These are phyloP conservation scores for Lasiodiplodia sp. DNA, from an alignment of 2,329 filamentous ascomycete species.

Conservation along the genomic window DNA sequence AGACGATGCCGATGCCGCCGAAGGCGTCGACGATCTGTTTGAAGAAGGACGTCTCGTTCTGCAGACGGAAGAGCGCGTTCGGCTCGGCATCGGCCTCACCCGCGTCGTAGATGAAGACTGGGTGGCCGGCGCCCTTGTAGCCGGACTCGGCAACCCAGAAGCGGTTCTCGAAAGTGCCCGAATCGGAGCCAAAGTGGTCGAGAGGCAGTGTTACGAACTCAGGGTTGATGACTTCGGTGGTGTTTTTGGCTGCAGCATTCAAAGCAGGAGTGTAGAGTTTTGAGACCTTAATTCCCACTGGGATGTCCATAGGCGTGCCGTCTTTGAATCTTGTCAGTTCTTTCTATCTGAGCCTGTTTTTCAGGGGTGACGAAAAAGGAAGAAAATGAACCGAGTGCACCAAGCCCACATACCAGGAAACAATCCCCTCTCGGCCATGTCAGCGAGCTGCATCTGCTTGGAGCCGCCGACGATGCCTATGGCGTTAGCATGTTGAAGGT, in stretches of 20 bases:
- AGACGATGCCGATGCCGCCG: constrained; percentile 45
- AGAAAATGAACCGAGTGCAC: not conserved
- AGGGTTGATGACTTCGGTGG: constrained; percentile 17
- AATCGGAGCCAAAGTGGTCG: constrained; percentile 44
- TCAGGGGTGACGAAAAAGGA: not conserved
- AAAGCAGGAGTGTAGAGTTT: constrained; percentile 3
- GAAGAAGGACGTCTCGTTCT: constrained; percentile 24
- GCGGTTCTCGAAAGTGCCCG: constrained; percentile 45
- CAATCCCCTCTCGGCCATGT: constrained; percentile 17
- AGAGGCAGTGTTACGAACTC: constrained; percentile 48
- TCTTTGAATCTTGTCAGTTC: not conserved
- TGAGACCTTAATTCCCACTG: constrained; percentile 9
- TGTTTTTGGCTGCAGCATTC: constrained; percentile 5
- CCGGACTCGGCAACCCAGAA: constrained; percentile 46
- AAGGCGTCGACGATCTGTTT: constrained; percentile 14
- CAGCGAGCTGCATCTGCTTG: constrained; percentile 12
- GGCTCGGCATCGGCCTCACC: constrained; percentile 44
- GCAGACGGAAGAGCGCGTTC: not conserved
- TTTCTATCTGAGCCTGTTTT: not conserved
- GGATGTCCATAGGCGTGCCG: not conserved
- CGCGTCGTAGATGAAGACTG: constrained; percentile 49
- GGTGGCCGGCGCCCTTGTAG: constrained; percentile 45
- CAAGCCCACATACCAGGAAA: constrained; percentile 4
- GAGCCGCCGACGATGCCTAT: constrained; percentile 8
- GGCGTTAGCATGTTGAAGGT: constrained; percentile 13